Evolutionary conservation across 164 flowering plant genomes (phyloP).

Genomic region (Aristolochia californica): DNA sequence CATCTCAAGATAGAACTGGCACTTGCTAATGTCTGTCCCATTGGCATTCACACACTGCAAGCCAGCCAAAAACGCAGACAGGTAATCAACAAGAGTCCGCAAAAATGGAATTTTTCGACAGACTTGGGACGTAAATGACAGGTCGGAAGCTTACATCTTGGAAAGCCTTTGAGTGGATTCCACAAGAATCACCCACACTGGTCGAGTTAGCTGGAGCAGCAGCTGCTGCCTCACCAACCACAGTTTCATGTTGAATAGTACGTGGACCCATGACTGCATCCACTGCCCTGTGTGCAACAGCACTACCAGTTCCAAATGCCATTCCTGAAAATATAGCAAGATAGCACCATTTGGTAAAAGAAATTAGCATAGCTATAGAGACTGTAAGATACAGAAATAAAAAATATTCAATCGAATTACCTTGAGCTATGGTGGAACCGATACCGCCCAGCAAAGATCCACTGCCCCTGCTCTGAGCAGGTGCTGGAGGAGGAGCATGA

Average conservation of each 20-base stretch:
- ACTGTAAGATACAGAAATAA: too few relatives aligned
- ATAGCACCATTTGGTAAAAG: too few relatives aligned
- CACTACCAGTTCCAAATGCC: conserved; percentile 95
- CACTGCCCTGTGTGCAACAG: conserved; percentile 86
- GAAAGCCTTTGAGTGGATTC: conserved; percentile 50
- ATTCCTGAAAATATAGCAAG: conserved; percentile 27
- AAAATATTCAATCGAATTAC: conserved; percentile 14
- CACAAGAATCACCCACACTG: conserved; percentile 41
- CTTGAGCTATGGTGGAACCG: conserved; percentile 80
- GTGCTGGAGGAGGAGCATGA: conserved; percentile 84
- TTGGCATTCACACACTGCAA: conserved; percentile 15
- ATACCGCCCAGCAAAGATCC: conserved; percentile 58
- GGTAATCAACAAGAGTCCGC: too few relatives aligned
- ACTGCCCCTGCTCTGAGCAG: conserved; percentile 44
- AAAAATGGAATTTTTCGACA: too few relatives aligned
- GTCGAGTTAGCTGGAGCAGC: conserved; percentile 30
- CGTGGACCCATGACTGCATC: conserved; percentile 88
- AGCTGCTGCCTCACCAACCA: conserved; percentile 37
- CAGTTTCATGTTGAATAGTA: conserved; percentile 69
- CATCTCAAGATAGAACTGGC: conserved; percentile 18
- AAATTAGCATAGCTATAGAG: too few relatives aligned
- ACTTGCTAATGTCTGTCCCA: conserved; percentile 17
- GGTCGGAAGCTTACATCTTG: conserved; percentile 64
- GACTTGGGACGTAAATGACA: too few relatives aligned
- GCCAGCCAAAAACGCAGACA: neutral